These are phyloP conservation scores for Hemileccinum rubropunctum DNA, from an alignment of 768 basidiomycete genomes.

Conservation along the genomic window DNA sequence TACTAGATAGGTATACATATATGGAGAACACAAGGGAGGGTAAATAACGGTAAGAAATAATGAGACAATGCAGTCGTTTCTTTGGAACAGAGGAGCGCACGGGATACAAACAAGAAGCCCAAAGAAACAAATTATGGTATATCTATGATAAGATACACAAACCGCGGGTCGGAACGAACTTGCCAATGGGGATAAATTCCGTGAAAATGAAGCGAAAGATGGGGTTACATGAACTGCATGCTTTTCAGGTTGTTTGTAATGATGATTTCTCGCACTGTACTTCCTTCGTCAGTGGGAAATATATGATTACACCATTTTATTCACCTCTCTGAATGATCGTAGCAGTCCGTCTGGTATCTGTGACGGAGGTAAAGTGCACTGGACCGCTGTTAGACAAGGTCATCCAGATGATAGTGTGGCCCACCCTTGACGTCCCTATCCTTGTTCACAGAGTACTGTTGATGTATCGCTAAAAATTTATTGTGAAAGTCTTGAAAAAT, in stretches of 20 bases:
- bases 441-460: constrained; percentile 64
- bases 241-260: constrained; percentile 63
- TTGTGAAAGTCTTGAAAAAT: constrained; percentile 59
- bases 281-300: constrained; percentile 1
- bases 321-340: constrained; percentile 73
- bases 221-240: constrained; percentile 38
- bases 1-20: constrained; percentile 30
- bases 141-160: constrained; percentile 18
- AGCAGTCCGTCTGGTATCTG: constrained; percentile 71
- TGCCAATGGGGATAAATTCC: constrained; percentile 1
- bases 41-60: constrained; percentile 3
- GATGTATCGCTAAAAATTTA: constrained; percentile 71
- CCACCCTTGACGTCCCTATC: constrained; percentile 73
- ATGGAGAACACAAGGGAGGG: background rate
- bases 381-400: constrained; percentile 9
- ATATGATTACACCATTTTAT: constrained; percentile 18
- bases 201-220: constrained; percentile 1
- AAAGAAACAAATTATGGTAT: constrained; percentile 14
- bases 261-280: constrained; percentile 65
- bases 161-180: constrained; percentile 6
- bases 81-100: constrained; percentile 10
- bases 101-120: constrained; percentile 16
- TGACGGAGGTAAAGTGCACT: constrained; percentile 83
- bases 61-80: constrained; percentile 13
- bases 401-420: background rate